Percentiles rank a stretch among this genome's conserved stretches.
phyloP scores from a whole-genome alignment of 78 protist species.

The Dictyostelium brefeldianum region DNA sequence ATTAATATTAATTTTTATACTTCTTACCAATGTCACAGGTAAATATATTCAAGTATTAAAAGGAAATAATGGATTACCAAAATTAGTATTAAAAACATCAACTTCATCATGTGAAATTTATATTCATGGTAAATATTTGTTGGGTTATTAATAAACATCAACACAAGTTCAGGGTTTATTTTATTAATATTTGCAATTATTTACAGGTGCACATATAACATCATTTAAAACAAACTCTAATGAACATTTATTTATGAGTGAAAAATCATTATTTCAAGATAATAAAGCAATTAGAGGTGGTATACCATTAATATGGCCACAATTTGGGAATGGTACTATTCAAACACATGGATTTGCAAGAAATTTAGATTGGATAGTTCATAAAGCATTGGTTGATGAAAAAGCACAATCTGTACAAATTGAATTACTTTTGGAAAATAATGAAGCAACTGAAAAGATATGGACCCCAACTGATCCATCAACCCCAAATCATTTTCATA shows the following conservation, averaged over 20 bases:
- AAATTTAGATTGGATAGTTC: constrained; percentile 50
- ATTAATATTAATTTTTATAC: too few relatives aligned
- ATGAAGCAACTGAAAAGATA: constrained; percentile 19
- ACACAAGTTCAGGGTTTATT: too few relatives aligned
- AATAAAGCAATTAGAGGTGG: constrained; percentile 70
- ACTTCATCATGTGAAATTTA: constrained; percentile 13
- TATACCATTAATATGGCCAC: constrained; percentile 62
- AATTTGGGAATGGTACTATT: constrained; percentile 68
- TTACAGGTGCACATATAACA: constrained; percentile 45
- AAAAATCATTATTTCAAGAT: constrained; percentile 30
- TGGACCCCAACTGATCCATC: background rate
- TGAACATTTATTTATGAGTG: constrained; percentile 55
- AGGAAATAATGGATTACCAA: constrained; percentile 18
- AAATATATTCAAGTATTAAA: background rate
- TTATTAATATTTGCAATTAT: background rate
- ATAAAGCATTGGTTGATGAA: background rate
- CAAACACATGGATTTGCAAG: constrained; percentile 78
- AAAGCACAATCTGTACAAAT: constrained; percentile 2
- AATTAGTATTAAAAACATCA: constrained; percentile 21
- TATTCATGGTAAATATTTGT: constrained; percentile 17
- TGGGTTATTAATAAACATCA: too few relatives aligned
- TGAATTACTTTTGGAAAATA: background rate
- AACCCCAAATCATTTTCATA: background rate
- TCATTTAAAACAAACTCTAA: constrained; percentile 31
- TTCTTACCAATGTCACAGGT: background rate